Evolutionary conservation across 2,329 filamentous ascomycete genomes (phyloP), one percentile per base, ranked within the genome.

Genomic region (Zasmidium citrigriseum): DNA sequence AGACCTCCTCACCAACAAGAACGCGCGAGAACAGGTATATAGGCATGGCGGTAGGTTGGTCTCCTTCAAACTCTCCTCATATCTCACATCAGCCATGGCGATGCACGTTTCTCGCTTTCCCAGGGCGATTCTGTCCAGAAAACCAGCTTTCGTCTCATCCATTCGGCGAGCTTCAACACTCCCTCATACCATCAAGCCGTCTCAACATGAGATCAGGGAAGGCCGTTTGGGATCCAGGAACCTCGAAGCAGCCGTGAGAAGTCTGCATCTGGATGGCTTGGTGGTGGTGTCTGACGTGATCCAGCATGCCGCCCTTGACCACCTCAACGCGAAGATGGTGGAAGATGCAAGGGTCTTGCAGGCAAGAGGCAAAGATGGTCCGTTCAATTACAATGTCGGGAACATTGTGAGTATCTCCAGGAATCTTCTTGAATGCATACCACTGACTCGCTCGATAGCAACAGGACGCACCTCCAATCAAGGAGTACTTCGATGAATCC

Each of bases 381-480:
- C 83, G 0, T 88, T 81, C 75, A 87, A 87, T 64, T 87, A 87
- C 67, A 86, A 87, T 65, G 79, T 79, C 49, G 83, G 82, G 18
- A 57, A 62, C 46, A 47, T 57, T 46, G 53, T 50, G 25, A 50
- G 46, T 38, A 16, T 21, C n/a, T n/a, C n/a, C n/a, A n/a, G n/a
- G n/a, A 41, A 14, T n/a, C 5, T 52, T 49, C 46, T 11, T 49
- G 11, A 16, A 11, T 50, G 47, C 22, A 38, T 12, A 27, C 7
- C 2, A n/a, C 48, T 34, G 18, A 51, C 21, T 10, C 12, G 3
- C 21, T 12, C n/a, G 24, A 18, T 29, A 53, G 51, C 84, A 87
- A 61, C 85, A 87, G 67, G 84, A 86, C 62, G 76, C 85, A 0
- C 83, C 82, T 0, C 78, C 83, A 1, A 78, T 80, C 0, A 70